phyloP scores from a whole-genome alignment of 768 basidiomycete genomes.

The Leccinum disarticulatum region DNA sequence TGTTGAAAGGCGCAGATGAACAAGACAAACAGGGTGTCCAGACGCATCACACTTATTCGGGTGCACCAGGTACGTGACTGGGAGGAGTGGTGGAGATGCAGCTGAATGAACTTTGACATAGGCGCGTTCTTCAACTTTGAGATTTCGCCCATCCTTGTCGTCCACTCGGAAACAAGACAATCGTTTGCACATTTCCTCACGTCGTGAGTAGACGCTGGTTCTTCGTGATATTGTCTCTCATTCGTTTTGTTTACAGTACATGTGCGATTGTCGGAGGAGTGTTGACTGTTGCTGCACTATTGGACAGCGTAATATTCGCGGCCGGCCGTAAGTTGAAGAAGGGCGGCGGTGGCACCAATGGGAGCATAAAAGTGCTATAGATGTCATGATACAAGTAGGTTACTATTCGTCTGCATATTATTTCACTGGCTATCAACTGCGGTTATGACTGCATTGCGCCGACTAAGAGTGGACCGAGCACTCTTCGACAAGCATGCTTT shows the following conservation, averaged over 20 bases:
- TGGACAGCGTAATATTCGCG: slow-evolving; percentile 87
- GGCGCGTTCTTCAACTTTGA: slow-evolving; percentile 93
- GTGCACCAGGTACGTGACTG: slow-evolving; percentile 57
- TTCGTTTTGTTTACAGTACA: slow-evolving; percentile 51
- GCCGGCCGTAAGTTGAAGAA: slow-evolving; percentile 76
- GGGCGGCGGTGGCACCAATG: slow-evolving; percentile 36
- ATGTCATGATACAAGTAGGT: slow-evolving; percentile 12
- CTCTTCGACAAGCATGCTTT: slow-evolving; percentile 21
- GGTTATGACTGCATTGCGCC: not conserved
- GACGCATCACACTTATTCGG: slow-evolving; percentile 69
- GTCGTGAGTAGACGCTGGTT: slow-evolving; percentile 60
- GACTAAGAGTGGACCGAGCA: slow-evolving; percentile 23
- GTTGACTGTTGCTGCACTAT: slow-evolving; percentile 85
- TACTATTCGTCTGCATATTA: slow-evolving; percentile 6
- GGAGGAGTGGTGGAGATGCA: not conserved
- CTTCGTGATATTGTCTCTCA: not conserved
- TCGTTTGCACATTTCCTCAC: slow-evolving; percentile 98
- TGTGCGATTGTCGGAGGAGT: slow-evolving; percentile 98
- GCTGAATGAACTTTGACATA: slow-evolving; percentile 13
- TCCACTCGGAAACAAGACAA: slow-evolving; percentile 88
- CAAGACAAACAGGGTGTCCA: slow-evolving; percentile 64
- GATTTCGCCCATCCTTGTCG: slow-evolving; percentile 93
- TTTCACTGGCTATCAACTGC: slow-evolving; percentile 18
- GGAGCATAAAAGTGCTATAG: slow-evolving; percentile 34
- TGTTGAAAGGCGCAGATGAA: slow-evolving; percentile 59